Evolutionary conservation across 805 yeast genomes (phyloP).

Genomic region (Saturnispora galanensis): DNA sequence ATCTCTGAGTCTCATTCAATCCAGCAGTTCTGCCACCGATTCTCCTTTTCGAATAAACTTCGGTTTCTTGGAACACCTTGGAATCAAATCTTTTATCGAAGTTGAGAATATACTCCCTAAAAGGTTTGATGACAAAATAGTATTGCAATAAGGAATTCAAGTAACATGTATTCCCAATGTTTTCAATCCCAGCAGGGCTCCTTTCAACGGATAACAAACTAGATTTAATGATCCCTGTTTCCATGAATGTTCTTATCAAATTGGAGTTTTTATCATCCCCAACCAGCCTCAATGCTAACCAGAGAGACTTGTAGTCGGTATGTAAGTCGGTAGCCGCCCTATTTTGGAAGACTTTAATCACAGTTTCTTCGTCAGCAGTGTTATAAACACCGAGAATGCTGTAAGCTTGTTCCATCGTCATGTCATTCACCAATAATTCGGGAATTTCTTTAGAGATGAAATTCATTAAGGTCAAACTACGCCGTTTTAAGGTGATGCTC

Average conservation of each 20-base stretch:
- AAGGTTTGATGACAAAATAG: conserved; percentile 76
- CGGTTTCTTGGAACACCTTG: conserved; percentile 23
- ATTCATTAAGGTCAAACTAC: conserved; percentile 47
- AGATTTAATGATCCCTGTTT: conserved; percentile 54
- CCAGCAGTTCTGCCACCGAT: conserved; percentile 84
- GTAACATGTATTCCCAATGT: conserved; percentile 94
- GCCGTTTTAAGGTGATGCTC: conserved; percentile 49
- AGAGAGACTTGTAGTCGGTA: conserved; percentile 43
- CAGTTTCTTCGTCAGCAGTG: conserved; percentile 46
- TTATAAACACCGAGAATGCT: conserved; percentile 38
- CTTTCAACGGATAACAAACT: conserved; percentile 48
- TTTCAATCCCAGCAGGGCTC: conserved; percentile 88
- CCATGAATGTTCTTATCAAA: conserved; percentile 45
- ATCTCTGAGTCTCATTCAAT: conserved; percentile 66
- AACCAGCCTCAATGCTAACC: conserved; percentile 47
- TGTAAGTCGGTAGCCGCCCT: conserved; percentile 30
- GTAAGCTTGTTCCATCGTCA: conserved; percentile 33
- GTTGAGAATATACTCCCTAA: conserved; percentile 53
- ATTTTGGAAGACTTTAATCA: conserved; percentile 44
- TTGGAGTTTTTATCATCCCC: conserved; percentile 47
- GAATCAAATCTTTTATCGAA: conserved; percentile 35
- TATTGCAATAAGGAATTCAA: conserved; percentile 84
- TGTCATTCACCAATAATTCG: conserved; percentile 15
- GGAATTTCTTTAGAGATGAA: conserved; percentile 40
- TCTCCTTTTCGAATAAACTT: conserved; percentile 40